Base-by-base conservation (phyloP, 2,329 filamentous ascomycete genomes). In the Colletotrichum echinochloae region DNA sequence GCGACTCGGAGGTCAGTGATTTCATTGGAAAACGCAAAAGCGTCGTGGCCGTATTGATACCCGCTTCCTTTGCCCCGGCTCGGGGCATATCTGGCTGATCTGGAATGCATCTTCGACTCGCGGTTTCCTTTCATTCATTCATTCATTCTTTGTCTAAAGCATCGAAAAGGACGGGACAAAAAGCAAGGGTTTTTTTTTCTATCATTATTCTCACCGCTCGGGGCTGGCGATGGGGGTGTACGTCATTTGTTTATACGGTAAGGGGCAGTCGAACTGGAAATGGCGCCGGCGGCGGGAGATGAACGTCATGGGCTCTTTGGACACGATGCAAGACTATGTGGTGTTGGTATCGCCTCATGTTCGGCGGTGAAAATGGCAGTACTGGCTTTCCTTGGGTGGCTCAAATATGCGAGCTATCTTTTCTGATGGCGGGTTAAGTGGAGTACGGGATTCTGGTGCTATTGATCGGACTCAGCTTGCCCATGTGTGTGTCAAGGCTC, bases 11-110 rank as follows among this genome's bases (percentile, higher is more conserved):
- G 66, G 63, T 66, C 33, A 66, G 46, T 70, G 55, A 69, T 70
- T 70, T 70, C 55, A 66, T 70, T 20, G 55, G 63, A 66, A 70
- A 70, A 66, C 48, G 66, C 62, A 70, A 61, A 56, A 70, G 55
- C 63, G 49, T 70, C 57, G 51, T 66, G 55, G 66, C 60, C 64
- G 41, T 61, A 61, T 67, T 57, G 63, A 70, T 70, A 70, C 66
- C 66, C 66, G 64, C 55, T 67, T 66, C 52, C 60, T 65, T 35
- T 65, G 66, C 46, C 60, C 48, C 48, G 7, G 14, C 26, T 46
- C 26, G 35, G 60, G 66, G 66, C 66, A 54, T 52, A 52, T 65
- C 37, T 65, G 66, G 60, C 59, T 59, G 61, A 69, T 69, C 46
- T 65, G 66, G 54, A 52, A 46, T 65, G 66, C 66, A 64, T 69